phyloP scores from a whole-genome alignment of 1,139 yeast species.

The Saccharomyces hybrid region DNA sequence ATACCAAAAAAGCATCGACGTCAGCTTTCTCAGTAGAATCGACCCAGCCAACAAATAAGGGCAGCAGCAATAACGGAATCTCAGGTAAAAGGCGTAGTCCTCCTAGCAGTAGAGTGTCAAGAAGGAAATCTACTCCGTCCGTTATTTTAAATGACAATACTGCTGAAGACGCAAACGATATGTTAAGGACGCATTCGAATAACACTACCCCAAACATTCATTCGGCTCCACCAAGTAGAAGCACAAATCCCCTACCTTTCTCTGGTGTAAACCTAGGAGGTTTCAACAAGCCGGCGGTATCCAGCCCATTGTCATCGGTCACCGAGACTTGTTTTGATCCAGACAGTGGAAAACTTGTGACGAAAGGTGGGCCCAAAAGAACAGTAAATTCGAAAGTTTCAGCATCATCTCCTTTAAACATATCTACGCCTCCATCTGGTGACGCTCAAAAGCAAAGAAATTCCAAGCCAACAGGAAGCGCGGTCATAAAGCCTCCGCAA shows the following conservation, averaged over 20 bases:
- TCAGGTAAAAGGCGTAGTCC: neutral
- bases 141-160: neutral
- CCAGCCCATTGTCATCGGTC: conserved; percentile 15
- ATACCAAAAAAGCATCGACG: neutral
- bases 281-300: conserved; percentile 8
- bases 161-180: neutral
- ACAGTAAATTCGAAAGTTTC: conserved; percentile 7
- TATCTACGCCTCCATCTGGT: neutral
- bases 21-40: neutral
- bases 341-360: neutral
- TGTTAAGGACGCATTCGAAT: neutral
- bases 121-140: neutral
- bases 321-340: conserved; percentile 10
- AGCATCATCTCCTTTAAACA: conserved; percentile 4
- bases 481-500: neutral
- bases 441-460: neutral
- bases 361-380: conserved; percentile 6
- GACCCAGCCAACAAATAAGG: neutral
- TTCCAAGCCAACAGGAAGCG: neutral
- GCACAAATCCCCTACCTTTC: neutral
- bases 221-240: neutral
- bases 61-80: neutral
- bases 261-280: conserved; percentile 1
- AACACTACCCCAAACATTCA: neutral
- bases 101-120: neutral